Percentiles rank a stretch among this genome's conserved stretches.
Evolutionary conservation across 768 basidiomycete species (phyloP).

Genomic region (Leccinum obscurum): DNA sequence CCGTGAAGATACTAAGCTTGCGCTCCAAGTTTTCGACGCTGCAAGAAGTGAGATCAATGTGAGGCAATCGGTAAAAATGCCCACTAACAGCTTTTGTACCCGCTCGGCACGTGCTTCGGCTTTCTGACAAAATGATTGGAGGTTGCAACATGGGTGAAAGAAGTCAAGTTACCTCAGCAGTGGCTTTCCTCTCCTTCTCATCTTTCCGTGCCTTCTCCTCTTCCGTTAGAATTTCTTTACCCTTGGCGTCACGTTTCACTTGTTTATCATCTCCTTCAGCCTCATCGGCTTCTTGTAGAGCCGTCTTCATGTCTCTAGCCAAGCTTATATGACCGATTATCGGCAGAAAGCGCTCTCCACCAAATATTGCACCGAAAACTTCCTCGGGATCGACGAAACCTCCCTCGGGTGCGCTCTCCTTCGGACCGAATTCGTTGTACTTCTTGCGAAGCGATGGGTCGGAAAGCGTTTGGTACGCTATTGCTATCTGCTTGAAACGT

Average conservation of each 20-base stretch:
- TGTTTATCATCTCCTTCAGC: conserved; percentile 49
- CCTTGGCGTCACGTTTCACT: conserved; percentile 52
- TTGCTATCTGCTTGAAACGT: conserved; percentile 87
- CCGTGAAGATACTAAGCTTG: conserved; percentile 85
- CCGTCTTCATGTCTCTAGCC: conserved; percentile 90
- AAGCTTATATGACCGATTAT: conserved; percentile 90
- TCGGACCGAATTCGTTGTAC: conserved; percentile 90
- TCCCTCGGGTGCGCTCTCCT: conserved; percentile 79
- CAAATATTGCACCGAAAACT: conserved; percentile 82
- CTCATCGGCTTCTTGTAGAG: conserved; percentile 84
- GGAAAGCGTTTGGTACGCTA: conserved; percentile 85
- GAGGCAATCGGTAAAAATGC: not conserved
- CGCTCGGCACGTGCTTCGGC: conserved; percentile 76
- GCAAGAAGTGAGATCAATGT: conserved; percentile 5
- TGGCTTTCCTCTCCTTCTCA: conserved; percentile 63
- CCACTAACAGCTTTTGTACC: conserved; percentile 57
- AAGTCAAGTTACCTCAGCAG: conserved; percentile 58
- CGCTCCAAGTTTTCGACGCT: conserved; percentile 71
- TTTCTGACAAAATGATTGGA: conserved; percentile 50
- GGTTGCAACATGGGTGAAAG: not conserved
- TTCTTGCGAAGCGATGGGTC: conserved; percentile 74
- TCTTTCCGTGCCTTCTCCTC: conserved; percentile 78
- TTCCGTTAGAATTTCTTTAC: conserved; percentile 52
- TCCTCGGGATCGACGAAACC: conserved; percentile 88
- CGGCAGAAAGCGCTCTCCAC: conserved; percentile 81